A percentile compares a stretch with the other conserved stretches of the same genome.
Conservation (phyloP, 192 early-diverging fungal genomes). For the Lunasporangiospora selenospora region DNA sequence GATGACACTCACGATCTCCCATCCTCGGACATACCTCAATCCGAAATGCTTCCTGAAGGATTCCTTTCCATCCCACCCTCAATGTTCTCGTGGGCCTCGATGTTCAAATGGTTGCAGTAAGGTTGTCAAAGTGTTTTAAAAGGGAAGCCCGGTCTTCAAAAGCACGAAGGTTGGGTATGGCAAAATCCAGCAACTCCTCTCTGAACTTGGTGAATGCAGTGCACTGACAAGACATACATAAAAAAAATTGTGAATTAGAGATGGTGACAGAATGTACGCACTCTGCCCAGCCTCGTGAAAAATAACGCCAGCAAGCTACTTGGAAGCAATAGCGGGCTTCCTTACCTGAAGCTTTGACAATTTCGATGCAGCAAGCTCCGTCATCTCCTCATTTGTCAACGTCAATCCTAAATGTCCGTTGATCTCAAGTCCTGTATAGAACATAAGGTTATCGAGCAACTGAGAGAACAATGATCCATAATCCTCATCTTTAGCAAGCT, state of each 20-base stretch:
- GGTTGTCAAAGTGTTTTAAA: constrained; percentile 59
- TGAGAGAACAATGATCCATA: constrained; percentile 61
- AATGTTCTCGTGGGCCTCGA: constrained; percentile 62
- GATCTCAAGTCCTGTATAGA: constrained; percentile 83
- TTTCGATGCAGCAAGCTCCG: constrained; percentile 63
- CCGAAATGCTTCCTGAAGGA: constrained; percentile 72
- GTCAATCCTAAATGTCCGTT: constrained; percentile 81
- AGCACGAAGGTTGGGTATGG: constrained; percentile 71
- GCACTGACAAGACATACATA: constrained; percentile 36
- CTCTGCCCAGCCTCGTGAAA: no score
- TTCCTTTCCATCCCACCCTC: constrained; percentile 51
- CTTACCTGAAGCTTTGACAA: constrained; percentile 72
- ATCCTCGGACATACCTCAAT: constrained; percentile 84
- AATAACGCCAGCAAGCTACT: not conserved
- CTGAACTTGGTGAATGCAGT: constrained; percentile 75
- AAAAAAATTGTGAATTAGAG: not conserved
- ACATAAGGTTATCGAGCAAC: constrained; percentile 70
- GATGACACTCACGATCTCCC: constrained; percentile 81
- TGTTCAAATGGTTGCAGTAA: constrained; percentile 63
- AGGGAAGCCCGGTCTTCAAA: constrained; percentile 63
- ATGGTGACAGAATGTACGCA: no score
- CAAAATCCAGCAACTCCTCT: constrained; percentile 73
- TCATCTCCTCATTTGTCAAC: constrained; percentile 70
- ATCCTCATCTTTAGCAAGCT: constrained; percentile 46
- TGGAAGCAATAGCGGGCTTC: no score